A percentile compares a stretch with the other conserved stretches of the same genome.
Evolutionary conservation across 2,329 filamentous ascomycete species (phyloP).

Genomic region (Paramyrothecium sp.): DNA sequence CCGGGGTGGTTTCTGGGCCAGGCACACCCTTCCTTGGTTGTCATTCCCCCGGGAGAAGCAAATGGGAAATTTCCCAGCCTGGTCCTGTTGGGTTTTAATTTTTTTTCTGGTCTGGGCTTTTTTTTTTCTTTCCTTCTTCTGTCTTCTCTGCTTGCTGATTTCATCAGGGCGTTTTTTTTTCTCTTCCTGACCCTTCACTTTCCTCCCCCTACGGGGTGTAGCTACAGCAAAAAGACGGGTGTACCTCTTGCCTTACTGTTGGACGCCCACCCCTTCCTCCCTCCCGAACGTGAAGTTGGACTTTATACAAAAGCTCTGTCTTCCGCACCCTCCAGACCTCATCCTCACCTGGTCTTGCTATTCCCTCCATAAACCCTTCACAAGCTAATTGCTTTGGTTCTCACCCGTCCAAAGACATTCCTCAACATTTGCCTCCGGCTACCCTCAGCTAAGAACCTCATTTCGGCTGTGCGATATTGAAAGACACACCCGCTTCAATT

Average conservation of each 20-base stretch:
- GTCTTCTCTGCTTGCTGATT: not conserved
- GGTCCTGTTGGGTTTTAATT: not conserved
- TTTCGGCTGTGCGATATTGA: no score
- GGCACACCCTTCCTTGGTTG: not conserved
- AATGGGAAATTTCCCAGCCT: not conserved
- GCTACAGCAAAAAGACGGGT: not conserved
- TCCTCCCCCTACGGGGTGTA: not conserved
- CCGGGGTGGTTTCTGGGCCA: not conserved
- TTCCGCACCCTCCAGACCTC: conserved; percentile 13
- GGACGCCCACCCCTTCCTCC: not conserved
- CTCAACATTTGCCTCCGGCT: no score
- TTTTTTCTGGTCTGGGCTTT: not conserved
- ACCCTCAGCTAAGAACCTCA: no score
- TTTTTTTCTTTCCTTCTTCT: not conserved
- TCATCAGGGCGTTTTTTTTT: not conserved
- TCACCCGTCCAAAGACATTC: conserved; percentile 1
- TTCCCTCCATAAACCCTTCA: conserved; percentile 2
- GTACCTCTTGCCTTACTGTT: not conserved
- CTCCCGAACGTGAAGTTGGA: conserved; percentile 1
- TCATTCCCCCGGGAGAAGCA: not conserved
- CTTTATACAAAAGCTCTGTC: conserved; percentile 20
- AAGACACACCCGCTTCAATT: not conserved
- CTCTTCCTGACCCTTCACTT: not conserved
- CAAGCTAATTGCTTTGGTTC: conserved; percentile 1
- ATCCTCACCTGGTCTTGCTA: conserved; percentile 7